These are phyloP conservation scores for Trichosanthes cucumerina DNA, from an alignment of 306 rosid species.

Conservation along the genomic window DNA sequence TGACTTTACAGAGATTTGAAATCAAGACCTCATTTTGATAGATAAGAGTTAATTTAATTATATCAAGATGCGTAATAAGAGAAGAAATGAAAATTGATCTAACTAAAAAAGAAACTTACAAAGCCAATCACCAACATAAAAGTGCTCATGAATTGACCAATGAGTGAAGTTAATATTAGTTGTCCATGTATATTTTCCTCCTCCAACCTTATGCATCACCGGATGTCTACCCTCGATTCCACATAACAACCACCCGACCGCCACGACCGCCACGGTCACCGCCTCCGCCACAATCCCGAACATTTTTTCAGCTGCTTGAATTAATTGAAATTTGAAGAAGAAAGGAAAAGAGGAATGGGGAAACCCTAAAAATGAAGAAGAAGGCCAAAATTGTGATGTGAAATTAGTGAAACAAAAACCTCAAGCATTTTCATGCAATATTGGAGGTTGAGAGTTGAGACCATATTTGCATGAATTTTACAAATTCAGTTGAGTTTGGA, in stretches of 20 bases:
- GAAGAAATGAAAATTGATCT: too few relatives aligned
- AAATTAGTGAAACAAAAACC: neutral
- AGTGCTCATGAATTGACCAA: conserved; percentile 40
- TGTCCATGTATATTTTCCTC: conserved; percentile 34
- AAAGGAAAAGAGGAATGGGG: too few relatives aligned
- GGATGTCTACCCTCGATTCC: neutral
- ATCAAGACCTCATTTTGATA: too few relatives aligned
- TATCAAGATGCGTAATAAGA: too few relatives aligned
- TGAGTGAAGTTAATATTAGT: conserved; percentile 44
- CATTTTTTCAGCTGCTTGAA: neutral
- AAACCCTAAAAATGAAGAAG: neutral
- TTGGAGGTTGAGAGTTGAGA: neutral
- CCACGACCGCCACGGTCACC: neutral
- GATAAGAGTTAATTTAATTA: too few relatives aligned
- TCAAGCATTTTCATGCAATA: conserved; percentile 6
- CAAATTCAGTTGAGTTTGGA: neutral
- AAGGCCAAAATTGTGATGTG: neutral
- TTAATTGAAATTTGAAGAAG: neutral
- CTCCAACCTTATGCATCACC: conserved; percentile 54
- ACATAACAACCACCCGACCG: neutral
- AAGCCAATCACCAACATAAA: conserved; percentile 71
- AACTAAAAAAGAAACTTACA: conserved; percentile 24
- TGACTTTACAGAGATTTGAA: too few relatives aligned
- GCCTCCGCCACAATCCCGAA: neutral
- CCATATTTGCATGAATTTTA: neutral